These are phyloP conservation scores for Fusarium coffeatum DNA, from an alignment of 2,329 filamentous ascomycete species.

Conservation along the genomic window DNA sequence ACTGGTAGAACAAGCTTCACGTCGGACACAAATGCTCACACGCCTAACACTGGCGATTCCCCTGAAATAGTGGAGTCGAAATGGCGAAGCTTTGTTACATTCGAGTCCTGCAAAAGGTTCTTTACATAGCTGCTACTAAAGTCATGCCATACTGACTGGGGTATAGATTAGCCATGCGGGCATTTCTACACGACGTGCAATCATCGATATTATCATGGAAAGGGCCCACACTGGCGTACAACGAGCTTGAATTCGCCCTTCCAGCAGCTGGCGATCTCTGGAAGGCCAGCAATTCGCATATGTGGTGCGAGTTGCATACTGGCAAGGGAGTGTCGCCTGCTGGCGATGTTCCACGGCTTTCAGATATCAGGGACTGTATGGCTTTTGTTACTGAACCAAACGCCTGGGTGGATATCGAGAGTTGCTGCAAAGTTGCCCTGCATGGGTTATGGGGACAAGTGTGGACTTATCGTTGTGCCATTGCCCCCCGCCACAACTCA, in stretches of 20 bases:
- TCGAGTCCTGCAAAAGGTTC: constrained; percentile 44
- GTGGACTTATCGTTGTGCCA: constrained; percentile 41
- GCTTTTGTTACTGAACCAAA: constrained; percentile 35
- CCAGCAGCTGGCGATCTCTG: constrained; percentile 41
- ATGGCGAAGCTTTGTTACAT: constrained; percentile 34
- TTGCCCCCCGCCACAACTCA: constrained; percentile 21
- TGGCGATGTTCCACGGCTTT: constrained; percentile 31
- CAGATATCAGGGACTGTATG: constrained; percentile 33
- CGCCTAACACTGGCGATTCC: constrained; percentile 29
- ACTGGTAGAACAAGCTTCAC: constrained; percentile 38
- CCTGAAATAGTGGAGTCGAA: constrained; percentile 37
- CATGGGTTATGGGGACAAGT: constrained; percentile 44
- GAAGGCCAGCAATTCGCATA: constrained; percentile 33
- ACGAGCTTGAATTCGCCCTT: constrained; percentile 38
- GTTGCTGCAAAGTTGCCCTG: constrained; percentile 34
- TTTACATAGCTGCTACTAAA: not conserved
- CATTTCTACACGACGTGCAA: constrained; percentile 42
- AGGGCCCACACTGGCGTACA: constrained; percentile 39
- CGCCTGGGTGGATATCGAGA: constrained; percentile 34
- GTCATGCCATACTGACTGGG: constrained; percentile 18
- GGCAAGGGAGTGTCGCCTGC: constrained; percentile 18
- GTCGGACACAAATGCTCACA: constrained; percentile 27
- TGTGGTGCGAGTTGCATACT: constrained; percentile 37
- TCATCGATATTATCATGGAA: constrained; percentile 41
- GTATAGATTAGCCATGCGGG: constrained; percentile 37